phyloP scores from a whole-genome alignment of 1,284 basidiomycete species.

The Cryptococcus sp. region DNA sequence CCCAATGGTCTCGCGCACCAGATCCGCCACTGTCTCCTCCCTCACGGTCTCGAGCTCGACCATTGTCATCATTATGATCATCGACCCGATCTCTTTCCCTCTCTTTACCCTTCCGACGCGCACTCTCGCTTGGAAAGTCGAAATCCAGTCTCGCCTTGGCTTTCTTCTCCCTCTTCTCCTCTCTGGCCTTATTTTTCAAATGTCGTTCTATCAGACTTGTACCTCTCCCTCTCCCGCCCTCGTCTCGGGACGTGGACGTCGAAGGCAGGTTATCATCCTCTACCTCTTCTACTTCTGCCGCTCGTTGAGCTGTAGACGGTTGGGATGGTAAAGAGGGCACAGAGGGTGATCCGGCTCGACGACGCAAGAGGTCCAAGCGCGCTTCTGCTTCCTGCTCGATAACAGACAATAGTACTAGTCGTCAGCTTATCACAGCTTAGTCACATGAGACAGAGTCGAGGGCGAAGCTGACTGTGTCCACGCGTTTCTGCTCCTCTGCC shows the following conservation, averaged over 20 bases:
- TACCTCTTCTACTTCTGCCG: constrained; percentile 1
- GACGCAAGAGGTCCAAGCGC: constrained; percentile 41
- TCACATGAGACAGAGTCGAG: no score
- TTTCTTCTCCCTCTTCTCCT: constrained; percentile 25
- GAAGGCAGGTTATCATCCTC: constrained; percentile 35
- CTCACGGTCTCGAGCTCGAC: constrained; percentile 11
- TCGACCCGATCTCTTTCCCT: constrained; percentile 1
- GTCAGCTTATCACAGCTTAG: neutral
- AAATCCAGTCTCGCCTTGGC: constrained; percentile 37
- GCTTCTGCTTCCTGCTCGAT: constrained; percentile 35
- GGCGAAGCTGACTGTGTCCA: constrained; percentile 36
- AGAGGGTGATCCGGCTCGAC: constrained; percentile 39
- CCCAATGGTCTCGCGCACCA: constrained; percentile 14
- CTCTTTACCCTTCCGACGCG: constrained; percentile 28
- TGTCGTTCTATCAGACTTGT: constrained; percentile 38
- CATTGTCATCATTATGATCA: neutral
- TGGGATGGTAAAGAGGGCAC: constrained; percentile 3
- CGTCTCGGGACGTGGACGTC: constrained; percentile 22
- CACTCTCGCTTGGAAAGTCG: constrained; percentile 47
- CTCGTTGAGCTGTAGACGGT: neutral
- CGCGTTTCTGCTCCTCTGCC: constrained; percentile 36
- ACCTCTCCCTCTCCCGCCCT: constrained; percentile 4
- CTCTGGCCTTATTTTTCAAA: constrained; percentile 31
- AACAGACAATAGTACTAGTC: no score
- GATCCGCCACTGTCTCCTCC: neutral